Base-by-base conservation (phyloP, 2,329 filamentous ascomycete species). In the Botrytis porri region DNA sequence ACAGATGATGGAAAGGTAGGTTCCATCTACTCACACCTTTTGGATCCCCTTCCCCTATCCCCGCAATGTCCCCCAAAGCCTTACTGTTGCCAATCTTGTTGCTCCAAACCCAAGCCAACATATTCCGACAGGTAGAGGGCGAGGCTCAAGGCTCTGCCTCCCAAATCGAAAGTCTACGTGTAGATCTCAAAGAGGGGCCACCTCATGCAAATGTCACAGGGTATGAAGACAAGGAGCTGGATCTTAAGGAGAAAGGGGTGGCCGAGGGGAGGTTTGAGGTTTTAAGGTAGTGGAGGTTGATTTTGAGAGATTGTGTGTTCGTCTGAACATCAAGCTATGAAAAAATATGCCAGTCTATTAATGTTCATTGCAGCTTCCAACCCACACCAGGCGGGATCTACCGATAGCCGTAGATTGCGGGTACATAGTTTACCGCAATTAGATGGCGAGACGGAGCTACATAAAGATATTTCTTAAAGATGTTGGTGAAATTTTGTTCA, bases 81-180 rank as follows among this genome's bases (percentile, higher is more conserved):
- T 9, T 8, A 25, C 41, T 5, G 37, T 2, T 9, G 4, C 20
- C 39, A n/a, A 37, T 32, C 54, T 16, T 18, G n/a, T 25, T 22
- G 14, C 20, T 41, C 14, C 48, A 51, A 51, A 20, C 51, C 16
- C 6, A 41, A 41, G 6, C 37, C 25, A 61, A 61, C 29, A 39
- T 25, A 39, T 1, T 4, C 4, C 51, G 14, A 25, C 35, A 97
- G 93, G 95, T 98, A 64, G 89, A 93, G 80, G 95, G 95, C 39
- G 95, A 98, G 83, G 94, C 91, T 8, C 95, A 98, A 81, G 95
- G 94, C 43, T 85, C 88, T 2, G 86, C 90, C 1, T 86, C 89
- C 0, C 83, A 86, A 3, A 81, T 98, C 39, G 83, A 89, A 70
- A 87, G 89, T 72, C 92, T 98, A 76, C 83, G 97, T 51, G 88